Base-by-base conservation (phyloP, 1,284 basidiomycete genomes). In the Cutaneotrichosporon cutaneum region DNA sequence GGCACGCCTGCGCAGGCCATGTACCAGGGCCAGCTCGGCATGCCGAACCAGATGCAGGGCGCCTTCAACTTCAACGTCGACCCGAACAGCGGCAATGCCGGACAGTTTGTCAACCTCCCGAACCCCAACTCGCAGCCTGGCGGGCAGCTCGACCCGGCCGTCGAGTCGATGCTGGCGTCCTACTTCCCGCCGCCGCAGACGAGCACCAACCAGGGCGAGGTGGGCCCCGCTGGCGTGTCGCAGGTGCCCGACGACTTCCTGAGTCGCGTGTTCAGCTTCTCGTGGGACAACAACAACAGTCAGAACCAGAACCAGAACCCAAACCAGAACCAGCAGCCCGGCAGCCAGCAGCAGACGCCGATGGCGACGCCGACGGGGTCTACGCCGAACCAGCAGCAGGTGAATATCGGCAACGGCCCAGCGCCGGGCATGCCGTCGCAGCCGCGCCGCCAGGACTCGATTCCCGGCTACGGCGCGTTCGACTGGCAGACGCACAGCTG, bases 161-260 rank as follows among this genome's bases (percentile, higher is more conserved):
- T 77, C 32, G 74, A 75, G 60, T 63, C 61, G 42, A 74, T 77
- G 70, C 65, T 78, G 18, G 65, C 69, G 8, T 71, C 65, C 42
- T 76, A 76, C 58, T 76, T 76, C 68, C 74, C 74, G 8, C 44
- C 51, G 22, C 54, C 62, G 36, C 26, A 22, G 33, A 24, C 54
- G 10, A 51, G 22, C 10, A 42, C n/a, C 35, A 48, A 54, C 35
- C 51, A 54, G 44, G 53, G 45, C 53, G 54, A 58, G 52, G 52
- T 67, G 4, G 66, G 66, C 10, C 59, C 63, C 11, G 66, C 63
- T 8, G 60, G 47, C 21, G 51, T 54, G 13, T 50, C 57, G 16
- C 66, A 68, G 50, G 70, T 70, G 2, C 77, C 77, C 13, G 77
- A 78, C 39, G 77, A 78, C 63, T 78, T 78, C 68, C 57, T 78